These are phyloP conservation scores for Casaregolazyma suthepensis DNA, from an alignment of 1,139 yeast genomes.

Conservation along the genomic window DNA sequence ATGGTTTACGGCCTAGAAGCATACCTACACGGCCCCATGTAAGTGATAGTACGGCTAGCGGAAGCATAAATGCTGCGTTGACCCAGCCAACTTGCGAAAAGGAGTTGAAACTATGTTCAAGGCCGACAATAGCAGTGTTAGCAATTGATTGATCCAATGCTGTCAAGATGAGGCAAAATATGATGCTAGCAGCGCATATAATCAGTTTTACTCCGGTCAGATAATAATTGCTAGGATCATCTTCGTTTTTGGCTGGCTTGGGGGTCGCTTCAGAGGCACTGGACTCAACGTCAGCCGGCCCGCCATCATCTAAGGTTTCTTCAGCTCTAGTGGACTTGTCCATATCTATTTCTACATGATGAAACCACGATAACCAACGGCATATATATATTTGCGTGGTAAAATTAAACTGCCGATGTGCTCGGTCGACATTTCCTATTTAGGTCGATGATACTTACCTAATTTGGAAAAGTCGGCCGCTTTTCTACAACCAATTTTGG, in stretches of 20 bases:
- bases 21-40: neutral
- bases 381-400: neutral
- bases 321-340: neutral
- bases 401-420: neutral
- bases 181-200: neutral
- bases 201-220: neutral
- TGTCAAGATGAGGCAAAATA: neutral
- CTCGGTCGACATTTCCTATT: neutral
- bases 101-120: neutral
- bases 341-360: neutral
- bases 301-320: neutral
- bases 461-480: neutral
- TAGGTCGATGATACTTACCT: neutral
- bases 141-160: neutral
- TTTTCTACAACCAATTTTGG: neutral
- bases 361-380: neutral
- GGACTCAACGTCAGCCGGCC: neutral
- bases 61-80: neutral
- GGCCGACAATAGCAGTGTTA: neutral
- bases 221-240: neutral
- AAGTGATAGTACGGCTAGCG: neutral
- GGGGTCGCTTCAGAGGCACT: neutral
- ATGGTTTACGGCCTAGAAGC: conserved; percentile 24
- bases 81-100: neutral
- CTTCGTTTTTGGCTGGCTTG: neutral